Evolutionary conservation across 1,284 basidiomycete species (phyloP).

Genomic region (Grifola frondosa): DNA sequence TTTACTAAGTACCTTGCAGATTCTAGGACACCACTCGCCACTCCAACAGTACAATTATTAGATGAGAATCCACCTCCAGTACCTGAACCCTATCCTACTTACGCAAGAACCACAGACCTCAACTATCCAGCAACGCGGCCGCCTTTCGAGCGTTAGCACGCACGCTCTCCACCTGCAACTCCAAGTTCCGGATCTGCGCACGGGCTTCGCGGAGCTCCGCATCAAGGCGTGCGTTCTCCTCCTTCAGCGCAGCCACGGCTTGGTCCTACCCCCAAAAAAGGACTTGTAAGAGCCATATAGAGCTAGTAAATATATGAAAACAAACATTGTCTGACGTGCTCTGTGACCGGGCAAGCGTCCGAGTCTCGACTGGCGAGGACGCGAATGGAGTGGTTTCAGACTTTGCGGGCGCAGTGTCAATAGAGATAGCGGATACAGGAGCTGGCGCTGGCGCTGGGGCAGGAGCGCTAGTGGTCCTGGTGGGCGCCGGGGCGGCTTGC

Average conservation of each 20-base stretch:
- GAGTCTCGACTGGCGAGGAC: constrained; percentile 20
- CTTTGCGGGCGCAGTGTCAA: constrained; percentile 30
- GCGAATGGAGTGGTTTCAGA: constrained; percentile 32
- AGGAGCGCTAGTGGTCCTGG: constrained; percentile 36
- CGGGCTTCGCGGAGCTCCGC: constrained; percentile 73
- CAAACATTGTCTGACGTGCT: constrained; percentile 19
- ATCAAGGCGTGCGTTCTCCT: constrained; percentile 64
- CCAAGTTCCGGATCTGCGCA: constrained; percentile 76
- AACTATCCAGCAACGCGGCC: constrained; percentile 33
- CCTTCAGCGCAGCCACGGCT: constrained; percentile 33
- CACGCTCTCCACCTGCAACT: constrained; percentile 78
- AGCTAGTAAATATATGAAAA: constrained; percentile 13
- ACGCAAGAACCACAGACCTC: no score
- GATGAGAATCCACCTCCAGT: no score
- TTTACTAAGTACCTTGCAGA: no score
- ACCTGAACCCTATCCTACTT: no score
- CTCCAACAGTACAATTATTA: no score
- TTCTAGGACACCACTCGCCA: no score
- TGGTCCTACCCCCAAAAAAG: constrained; percentile 16
- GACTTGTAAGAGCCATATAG: background rate
- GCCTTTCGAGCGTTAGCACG: constrained; percentile 74
- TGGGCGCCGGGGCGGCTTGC: constrained; percentile 21
- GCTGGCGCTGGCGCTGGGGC: constrained; percentile 32
- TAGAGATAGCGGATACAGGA: constrained; percentile 27
- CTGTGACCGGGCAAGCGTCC: constrained; percentile 21